A percentile compares a stretch with the other conserved stretches of the same genome.
phyloP scores from a whole-genome alignment of 371 early-diverging fungal species.

The Mucor mucedo region DNA sequence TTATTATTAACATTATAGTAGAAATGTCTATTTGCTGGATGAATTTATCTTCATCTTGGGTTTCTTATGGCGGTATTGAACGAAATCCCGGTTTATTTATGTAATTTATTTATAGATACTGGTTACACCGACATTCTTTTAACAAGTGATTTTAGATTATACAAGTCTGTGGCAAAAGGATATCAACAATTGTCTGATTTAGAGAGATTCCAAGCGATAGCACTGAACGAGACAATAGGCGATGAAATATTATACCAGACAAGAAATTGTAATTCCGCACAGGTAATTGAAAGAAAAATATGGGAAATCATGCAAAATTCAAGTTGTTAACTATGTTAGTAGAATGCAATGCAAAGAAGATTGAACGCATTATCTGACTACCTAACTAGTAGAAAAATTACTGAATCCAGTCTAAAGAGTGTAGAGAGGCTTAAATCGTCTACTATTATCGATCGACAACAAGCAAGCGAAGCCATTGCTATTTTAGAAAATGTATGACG shows the following conservation, averaged over 20 bases:
- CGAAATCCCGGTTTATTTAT: constrained; percentile 45
- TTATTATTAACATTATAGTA: background rate
- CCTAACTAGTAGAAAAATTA: constrained; percentile 35
- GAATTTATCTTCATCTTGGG: constrained; percentile 36
- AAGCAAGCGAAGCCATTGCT: constrained; percentile 46
- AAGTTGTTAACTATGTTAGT: background rate
- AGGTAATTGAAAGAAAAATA: constrained; percentile 22
- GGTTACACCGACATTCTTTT: background rate
- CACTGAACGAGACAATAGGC: constrained; percentile 36
- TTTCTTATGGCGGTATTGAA: constrained; percentile 48
- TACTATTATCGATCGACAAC: constrained; percentile 38
- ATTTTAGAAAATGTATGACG: constrained; percentile 39
- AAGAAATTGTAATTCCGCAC: constrained; percentile 35
- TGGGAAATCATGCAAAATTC: background rate
- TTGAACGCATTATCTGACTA: constrained; percentile 37
- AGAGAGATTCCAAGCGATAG: constrained; percentile 29
- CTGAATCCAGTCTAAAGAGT: constrained; percentile 39
- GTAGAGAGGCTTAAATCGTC: constrained; percentile 52
- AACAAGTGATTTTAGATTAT: constrained; percentile 18
- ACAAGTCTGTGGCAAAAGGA: constrained; percentile 41
- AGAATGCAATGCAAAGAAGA: constrained; percentile 42
- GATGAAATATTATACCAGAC: constrained; percentile 41
- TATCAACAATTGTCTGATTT: constrained; percentile 36
- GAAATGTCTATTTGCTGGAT: constrained; percentile 28
- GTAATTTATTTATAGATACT: constrained; percentile 19